A percentile compares a stretch with the other conserved stretches of the same genome.
These are phyloP conservation scores for Yamadazyma insecticola DNA, from an alignment of 805 yeast species.

Conservation along the genomic window DNA sequence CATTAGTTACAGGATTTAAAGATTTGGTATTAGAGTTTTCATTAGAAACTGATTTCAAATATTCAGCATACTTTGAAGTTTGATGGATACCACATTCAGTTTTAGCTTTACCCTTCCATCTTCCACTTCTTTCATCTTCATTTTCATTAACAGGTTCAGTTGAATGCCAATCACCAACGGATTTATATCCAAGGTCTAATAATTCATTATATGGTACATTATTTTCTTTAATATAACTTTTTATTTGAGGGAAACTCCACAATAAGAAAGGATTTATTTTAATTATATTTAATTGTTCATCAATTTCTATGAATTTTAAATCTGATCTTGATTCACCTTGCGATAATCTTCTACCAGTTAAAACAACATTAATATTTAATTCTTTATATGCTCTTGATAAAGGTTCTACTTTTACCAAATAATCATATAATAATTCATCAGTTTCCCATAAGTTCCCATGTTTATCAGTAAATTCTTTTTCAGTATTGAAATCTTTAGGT, in stretches of 20 bases:
- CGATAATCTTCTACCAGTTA: constrained; percentile 85
- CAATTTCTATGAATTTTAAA: constrained; percentile 73
- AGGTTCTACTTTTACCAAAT: constrained; percentile 88
- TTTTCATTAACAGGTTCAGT: constrained; percentile 86
- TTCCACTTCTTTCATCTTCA: constrained; percentile 94
- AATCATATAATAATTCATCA: constrained; percentile 80
- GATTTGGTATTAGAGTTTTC: too few species aligned
- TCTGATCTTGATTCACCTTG: constrained; percentile 83
- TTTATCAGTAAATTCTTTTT: constrained; percentile 55
- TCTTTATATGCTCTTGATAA: constrained; percentile 77
- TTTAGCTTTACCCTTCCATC: constrained; percentile 91
- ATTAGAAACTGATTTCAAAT: too few species aligned
- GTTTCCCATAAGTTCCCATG: constrained; percentile 83
- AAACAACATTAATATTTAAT: constrained; percentile 71
- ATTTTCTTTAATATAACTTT: constrained; percentile 60
- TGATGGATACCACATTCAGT: constrained; percentile 96
- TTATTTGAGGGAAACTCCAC: constrained; percentile 76
- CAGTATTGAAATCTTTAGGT: constrained; percentile 57
- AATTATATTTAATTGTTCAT: constrained; percentile 60
- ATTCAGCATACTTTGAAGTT: constrained; percentile 68
- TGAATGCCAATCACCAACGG: constrained; percentile 94
- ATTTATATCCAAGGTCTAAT: constrained; percentile 80
- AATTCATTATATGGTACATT: constrained; percentile 83
- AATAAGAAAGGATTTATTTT: constrained; percentile 86
- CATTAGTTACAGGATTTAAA: too few species aligned